Evolutionary conservation across 768 basidiomycete species (phyloP), one percentile per base, ranked within the genome.

Genomic region (Collybiopsis luxurians): DNA sequence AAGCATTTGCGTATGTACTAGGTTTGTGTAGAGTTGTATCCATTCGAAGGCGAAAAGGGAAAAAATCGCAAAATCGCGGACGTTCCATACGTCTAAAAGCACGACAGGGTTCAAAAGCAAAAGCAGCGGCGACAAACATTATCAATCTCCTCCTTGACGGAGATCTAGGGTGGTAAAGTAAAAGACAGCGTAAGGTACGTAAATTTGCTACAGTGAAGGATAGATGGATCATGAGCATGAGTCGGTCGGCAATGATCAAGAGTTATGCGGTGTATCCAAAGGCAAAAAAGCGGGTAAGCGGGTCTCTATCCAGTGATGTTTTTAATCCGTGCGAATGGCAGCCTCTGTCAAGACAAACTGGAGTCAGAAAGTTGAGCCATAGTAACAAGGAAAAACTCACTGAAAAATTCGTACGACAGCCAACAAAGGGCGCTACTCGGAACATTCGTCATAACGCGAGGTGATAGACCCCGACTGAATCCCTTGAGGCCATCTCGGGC

Each of bases 361-460:
- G 38, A 21, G 38, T 42, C 42, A 65, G 27, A 53, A 48, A 47
- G 24, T 38, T 42, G 13, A 21, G 40, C 5, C 13, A 21, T 9
- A 10, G 21, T 13, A 43, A 44, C 15, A 17, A 40, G 15, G 24
- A 23, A 47, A 52, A 50, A 86, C 95, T 75, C 69, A 96, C 95
- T 97, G 82, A 97, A 97, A 75, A 96, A 97, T 73, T 98, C 95
- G 67, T 98, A 95, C 53, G 94, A 95, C 69, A 95, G 76, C 97
- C 96, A 99, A 73, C 92, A 96, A 48, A 99, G 78, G 10, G 97
- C 97, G 53, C 96, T 97, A 68, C 92, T 95, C 5, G 97, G 97
- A 86, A 98, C 92, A 65, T 90, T 92, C 24, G 95, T 96, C 71
- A 98, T 74, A 51, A 99, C 86, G 45, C 97, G 83, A 6, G 97